phyloP scores from a whole-genome alignment of 2,329 filamentous ascomycete genomes.

The Tolypocladium amazonense region DNA sequence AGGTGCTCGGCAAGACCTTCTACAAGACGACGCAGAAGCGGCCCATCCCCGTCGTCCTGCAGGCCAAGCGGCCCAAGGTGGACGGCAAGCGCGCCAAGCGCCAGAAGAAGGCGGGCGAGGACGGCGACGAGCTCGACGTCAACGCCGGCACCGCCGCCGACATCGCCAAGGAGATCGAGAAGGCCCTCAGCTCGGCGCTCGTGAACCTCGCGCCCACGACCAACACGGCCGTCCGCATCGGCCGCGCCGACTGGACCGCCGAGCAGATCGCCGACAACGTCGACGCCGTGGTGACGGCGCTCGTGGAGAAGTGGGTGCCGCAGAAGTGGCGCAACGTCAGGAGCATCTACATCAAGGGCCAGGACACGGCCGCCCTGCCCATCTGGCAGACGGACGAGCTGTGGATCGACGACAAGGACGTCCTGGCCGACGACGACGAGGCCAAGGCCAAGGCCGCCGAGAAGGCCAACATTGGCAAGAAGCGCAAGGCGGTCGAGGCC shows the following conservation, averaged over 20 bases:
- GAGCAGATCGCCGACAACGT: constrained; percentile 75
- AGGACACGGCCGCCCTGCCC: constrained; percentile 79
- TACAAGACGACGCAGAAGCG: constrained; percentile 77
- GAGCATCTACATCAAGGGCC: constrained; percentile 81
- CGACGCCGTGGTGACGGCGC: constrained; percentile 53
- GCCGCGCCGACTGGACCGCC: constrained; percentile 61
- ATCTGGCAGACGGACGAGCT: constrained; percentile 90
- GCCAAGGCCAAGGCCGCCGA: constrained; percentile 36
- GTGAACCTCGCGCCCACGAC: constrained; percentile 70
- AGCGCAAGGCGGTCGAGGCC: constrained; percentile 40
- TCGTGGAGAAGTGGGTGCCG: constrained; percentile 72
- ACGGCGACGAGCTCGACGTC: constrained; percentile 10
- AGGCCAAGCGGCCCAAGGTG: constrained; percentile 48
- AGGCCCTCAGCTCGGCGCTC: constrained; percentile 64
- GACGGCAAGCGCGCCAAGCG: constrained; percentile 48
- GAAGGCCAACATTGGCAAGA: constrained; percentile 55
- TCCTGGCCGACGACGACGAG: constrained; percentile 52
- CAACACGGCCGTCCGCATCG: constrained; percentile 73
- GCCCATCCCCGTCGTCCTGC: constrained; percentile 72
- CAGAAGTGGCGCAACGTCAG: constrained; percentile 83
- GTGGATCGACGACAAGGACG: constrained; percentile 69
- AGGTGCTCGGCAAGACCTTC: constrained; percentile 80
- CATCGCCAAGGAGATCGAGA: constrained; percentile 72
- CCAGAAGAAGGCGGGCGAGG: constrained; percentile 35
- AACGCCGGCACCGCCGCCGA: constrained; percentile 47